These are phyloP conservation scores for Gossypium turneri DNA, from an alignment of 345 rosid genomes.

Conservation along the genomic window DNA sequence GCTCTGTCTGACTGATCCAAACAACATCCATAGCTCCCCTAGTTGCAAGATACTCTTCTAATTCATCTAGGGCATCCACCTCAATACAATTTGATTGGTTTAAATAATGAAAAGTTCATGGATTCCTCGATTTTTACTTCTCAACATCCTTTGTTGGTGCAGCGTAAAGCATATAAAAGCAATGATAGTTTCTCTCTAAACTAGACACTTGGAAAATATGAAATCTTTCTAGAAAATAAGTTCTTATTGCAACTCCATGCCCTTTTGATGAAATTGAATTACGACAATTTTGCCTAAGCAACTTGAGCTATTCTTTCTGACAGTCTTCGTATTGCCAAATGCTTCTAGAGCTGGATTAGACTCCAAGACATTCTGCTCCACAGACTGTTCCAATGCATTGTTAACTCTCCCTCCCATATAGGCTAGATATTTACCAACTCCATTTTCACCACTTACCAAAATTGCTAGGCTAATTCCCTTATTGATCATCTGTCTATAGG, in stretches of 20 bases:
- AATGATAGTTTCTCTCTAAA: constrained; percentile 97
- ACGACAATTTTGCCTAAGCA: constrained; percentile 98
- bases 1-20: constrained; percentile 73
- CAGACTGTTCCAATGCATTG: constrained; percentile 60
- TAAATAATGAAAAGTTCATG: constrained; percentile 79
- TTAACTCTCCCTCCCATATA: constrained; percentile 90
- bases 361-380: constrained; percentile 97
- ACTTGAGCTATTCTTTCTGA: constrained; percentile 95
- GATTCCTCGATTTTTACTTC: constrained; percentile 70
- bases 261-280: constrained; percentile 74
- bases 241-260: constrained; percentile 95
- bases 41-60: constrained; percentile 72
- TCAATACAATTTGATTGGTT: constrained; percentile 86
- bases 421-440: constrained; percentile 98
- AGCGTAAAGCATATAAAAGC: constrained; percentile 97
- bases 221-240: constrained; percentile 90
- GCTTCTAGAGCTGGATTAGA: constrained; percentile 98
- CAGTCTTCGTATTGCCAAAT: constrained; percentile 97
- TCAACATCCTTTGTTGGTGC: constrained; percentile 74
- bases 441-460: constrained; percentile 96
- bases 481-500: constrained; percentile 90
- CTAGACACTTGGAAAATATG: constrained; percentile 98
- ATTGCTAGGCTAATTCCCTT: constrained; percentile 86
- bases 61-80: constrained; percentile 75
- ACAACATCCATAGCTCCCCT: constrained; percentile 94